Evolutionary conservation across 2,329 filamentous ascomycete genomes (phyloP).

Genomic region (Penicillium corylophilum): DNA sequence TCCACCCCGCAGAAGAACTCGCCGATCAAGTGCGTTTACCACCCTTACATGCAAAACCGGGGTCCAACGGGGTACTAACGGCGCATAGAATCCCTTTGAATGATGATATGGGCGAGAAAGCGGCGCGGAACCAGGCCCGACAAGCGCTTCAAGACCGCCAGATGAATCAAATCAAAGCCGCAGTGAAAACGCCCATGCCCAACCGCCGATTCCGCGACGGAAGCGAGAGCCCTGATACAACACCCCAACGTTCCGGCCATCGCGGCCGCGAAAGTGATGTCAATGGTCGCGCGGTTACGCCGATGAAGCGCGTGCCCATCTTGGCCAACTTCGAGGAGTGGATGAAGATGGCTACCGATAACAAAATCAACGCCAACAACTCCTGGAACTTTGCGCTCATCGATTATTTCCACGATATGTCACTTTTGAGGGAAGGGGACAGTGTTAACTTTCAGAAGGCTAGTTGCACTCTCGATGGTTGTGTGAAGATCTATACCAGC

Average conservation of each 20-base stretch:
- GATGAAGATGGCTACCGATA: constrained; percentile 99
- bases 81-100: constrained; percentile 80
- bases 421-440: constrained; percentile 89
- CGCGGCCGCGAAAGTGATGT: constrained; percentile 50
- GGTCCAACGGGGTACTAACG: constrained; percentile 11
- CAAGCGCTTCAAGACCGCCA: constrained; percentile 87
- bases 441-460: constrained; percentile 98
- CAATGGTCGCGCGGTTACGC: constrained; percentile 74
- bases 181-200: constrained; percentile 52
- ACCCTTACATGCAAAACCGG: not conserved
- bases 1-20: constrained; percentile 54
- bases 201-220: constrained; percentile 39
- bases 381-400: constrained; percentile 99
- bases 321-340: constrained; percentile 98
- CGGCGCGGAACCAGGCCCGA: constrained; percentile 79
- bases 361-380: constrained; percentile 97
- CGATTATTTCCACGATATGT: constrained; percentile 99
- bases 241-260: constrained; percentile 44
- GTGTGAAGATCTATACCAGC: constrained; percentile 98
- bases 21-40: constrained; percentile 47
- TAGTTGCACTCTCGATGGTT: constrained; percentile 94
- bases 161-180: constrained; percentile 85
- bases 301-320: constrained; percentile 93
- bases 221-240: constrained; percentile 51
- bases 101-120: constrained; percentile 91